These are phyloP conservation scores for Xylariales sp. DNA, from an alignment of 2,329 filamentous ascomycete genomes.

Conservation along the genomic window DNA sequence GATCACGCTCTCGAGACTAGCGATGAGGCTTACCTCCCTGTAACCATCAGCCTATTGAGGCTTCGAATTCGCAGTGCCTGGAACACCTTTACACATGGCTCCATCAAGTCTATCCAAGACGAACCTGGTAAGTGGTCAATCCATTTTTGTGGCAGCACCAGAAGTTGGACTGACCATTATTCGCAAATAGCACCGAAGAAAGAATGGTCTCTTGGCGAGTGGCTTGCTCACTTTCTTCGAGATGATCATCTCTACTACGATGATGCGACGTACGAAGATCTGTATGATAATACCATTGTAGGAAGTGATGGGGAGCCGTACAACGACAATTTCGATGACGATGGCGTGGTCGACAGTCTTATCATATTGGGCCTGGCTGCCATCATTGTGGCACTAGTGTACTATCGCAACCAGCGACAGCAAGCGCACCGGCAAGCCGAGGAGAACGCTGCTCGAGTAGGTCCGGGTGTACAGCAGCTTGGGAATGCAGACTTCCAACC, in stretches of 20 bases:
- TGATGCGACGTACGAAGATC: slow-evolving; percentile 50
- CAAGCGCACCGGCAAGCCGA: slow-evolving; percentile 40
- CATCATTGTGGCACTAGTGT: slow-evolving; percentile 72
- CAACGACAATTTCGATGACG: slow-evolving; percentile 58
- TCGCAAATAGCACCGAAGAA: slow-evolving; percentile 58
- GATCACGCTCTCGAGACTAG: slow-evolving; percentile 90
- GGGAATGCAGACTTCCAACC: slow-evolving; percentile 56
- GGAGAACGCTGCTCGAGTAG: slow-evolving; percentile 20
- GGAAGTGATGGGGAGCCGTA: slow-evolving; percentile 50
- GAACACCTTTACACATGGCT: slow-evolving; percentile 90
- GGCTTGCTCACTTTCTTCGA: slow-evolving; percentile 80
- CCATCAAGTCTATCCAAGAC: slow-evolving; percentile 86
- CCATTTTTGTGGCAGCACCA: too few relatives aligned
- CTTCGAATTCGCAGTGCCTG: slow-evolving; percentile 82
- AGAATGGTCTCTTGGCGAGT: slow-evolving; percentile 76
- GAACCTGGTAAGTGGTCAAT: slow-evolving; percentile 79
- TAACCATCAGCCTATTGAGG: slow-evolving; percentile 83
- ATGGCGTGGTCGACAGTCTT: slow-evolving; percentile 78
- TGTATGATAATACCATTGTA: slow-evolving; percentile 51
- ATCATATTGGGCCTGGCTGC: slow-evolving; percentile 76
- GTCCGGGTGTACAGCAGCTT: slow-evolving; percentile 35
- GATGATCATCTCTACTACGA: slow-evolving; percentile 63
- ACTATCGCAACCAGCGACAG: slow-evolving; percentile 72
- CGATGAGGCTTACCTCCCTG: slow-evolving; percentile 87
- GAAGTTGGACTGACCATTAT: background rate